These are phyloP conservation scores for Sporothrix dimorphospora DNA, from an alignment of 2,329 filamentous ascomycete genomes.

Conservation along the genomic window DNA sequence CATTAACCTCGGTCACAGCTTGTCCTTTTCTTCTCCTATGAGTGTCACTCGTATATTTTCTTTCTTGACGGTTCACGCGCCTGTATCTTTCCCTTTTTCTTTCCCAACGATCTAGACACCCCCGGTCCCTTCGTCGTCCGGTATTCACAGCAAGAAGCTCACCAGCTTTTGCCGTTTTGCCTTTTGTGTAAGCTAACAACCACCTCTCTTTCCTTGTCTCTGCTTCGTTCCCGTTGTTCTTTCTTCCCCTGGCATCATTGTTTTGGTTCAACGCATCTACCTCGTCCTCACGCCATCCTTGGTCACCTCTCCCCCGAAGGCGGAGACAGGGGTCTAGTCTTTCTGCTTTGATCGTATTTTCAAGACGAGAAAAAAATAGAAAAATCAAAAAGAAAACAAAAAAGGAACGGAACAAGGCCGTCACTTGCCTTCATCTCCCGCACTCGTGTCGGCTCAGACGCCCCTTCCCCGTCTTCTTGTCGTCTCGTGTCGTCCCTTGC, in stretches of 20 bases:
- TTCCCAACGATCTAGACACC: neutral
- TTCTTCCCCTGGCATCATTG: neutral
- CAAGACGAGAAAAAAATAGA: neutral
- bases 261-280: constrained; percentile 8
- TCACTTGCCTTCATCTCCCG: neutral
- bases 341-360: neutral
- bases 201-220: neutral
- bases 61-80: constrained; percentile 14
- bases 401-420: neutral
- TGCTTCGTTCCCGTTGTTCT: neutral
- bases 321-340: constrained; percentile 9
- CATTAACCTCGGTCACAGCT: constrained; percentile 12
- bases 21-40: neutral
- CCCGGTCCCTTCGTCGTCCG: neutral
- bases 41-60: neutral
- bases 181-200: constrained; percentile 18
- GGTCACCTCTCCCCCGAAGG: constrained; percentile 1
- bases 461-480: neutral
- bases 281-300: neutral
- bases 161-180: neutral
- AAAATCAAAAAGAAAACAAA: neutral
- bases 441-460: neutral
- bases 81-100: neutral
- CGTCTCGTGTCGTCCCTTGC: constrained; percentile 9
- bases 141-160: constrained; percentile 10